phyloP scores from a whole-genome alignment of 257 asterid genomes.

The Hygrophila difformis region DNA sequence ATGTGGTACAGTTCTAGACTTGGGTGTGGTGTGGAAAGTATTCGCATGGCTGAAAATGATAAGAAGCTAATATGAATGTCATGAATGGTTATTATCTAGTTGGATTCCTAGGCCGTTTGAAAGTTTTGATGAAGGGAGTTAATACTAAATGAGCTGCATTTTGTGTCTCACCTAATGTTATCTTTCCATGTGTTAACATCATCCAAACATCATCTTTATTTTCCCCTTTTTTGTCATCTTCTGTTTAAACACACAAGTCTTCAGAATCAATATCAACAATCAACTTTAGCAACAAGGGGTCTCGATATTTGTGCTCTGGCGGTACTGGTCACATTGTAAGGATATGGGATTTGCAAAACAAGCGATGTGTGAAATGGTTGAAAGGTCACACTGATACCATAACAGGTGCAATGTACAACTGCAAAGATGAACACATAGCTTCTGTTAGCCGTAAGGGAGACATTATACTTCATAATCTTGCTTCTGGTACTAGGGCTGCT shows the following conservation, averaged over 20 bases:
- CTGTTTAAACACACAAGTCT: constrained; percentile 27
- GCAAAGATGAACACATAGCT: constrained; percentile 97
- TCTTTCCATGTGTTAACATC: too few relatives aligned
- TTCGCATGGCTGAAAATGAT: not conserved
- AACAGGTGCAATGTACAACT: constrained; percentile 86
- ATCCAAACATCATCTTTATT: not conserved
- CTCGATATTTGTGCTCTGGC: constrained; percentile 91
- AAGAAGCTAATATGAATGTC: too few relatives aligned
- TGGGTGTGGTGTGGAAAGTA: not conserved
- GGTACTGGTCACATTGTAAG: constrained; percentile 91
- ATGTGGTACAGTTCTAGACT: too few relatives aligned
- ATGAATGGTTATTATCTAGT: too few relatives aligned
- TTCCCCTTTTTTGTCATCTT: not conserved
- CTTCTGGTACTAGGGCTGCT: constrained; percentile 89
- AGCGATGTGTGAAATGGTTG: constrained; percentile 89
- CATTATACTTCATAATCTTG: constrained; percentile 92
- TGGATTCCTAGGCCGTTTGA: too few relatives aligned
- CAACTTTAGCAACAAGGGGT: constrained; percentile 92
- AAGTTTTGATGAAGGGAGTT: too few relatives aligned
- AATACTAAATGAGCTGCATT: not conserved
- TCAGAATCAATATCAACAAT: constrained; percentile 76
- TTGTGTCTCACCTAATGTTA: not conserved
- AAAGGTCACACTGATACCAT: constrained; percentile 90
- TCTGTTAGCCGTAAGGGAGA: constrained; percentile 92
- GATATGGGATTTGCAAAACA: constrained; percentile 96